phyloP scores from a whole-genome alignment of 805 yeast species.

The Tetrapisispora phaffii region DNA sequence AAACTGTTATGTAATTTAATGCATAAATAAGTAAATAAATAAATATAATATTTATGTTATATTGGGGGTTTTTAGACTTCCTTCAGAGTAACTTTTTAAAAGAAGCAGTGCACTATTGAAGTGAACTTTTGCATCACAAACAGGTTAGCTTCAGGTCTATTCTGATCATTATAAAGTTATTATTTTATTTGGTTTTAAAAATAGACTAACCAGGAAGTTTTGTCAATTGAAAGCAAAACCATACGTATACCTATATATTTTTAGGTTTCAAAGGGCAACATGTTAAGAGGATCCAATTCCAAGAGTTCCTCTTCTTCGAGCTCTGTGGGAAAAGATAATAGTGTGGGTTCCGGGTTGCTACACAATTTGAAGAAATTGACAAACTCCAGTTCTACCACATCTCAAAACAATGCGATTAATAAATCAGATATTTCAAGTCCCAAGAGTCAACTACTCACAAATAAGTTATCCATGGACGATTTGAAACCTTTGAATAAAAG shows the following conservation, averaged over 20 bases:
- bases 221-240: too few relatives aligned
- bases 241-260: too few relatives aligned
- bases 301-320: conserved; percentile 10
- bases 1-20: too few relatives aligned
- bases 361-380: conserved; percentile 24
- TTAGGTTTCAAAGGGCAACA: neutral
- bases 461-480: conserved; percentile 11
- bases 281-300: conserved; percentile 7
- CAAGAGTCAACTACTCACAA: conserved; percentile 2
- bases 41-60: too few relatives aligned
- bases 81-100: too few relatives aligned
- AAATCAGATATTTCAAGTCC: conserved; percentile 4
- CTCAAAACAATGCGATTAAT: neutral
- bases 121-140: too few relatives aligned
- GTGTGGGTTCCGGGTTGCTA: conserved; percentile 14
- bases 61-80: too few relatives aligned
- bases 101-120: too few relatives aligned
- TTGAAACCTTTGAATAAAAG: conserved; percentile 22
- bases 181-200: too few relatives aligned
- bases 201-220: too few relatives aligned
- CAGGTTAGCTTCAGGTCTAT: neutral
- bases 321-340: conserved; percentile 8
- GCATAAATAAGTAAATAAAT: too few relatives aligned
- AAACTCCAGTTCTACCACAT: conserved; percentile 6
- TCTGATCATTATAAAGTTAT: too few relatives aligned